These are phyloP conservation scores for Galeopsis tetrahit DNA, from an alignment of 257 asterid genomes.

Conservation along the genomic window DNA sequence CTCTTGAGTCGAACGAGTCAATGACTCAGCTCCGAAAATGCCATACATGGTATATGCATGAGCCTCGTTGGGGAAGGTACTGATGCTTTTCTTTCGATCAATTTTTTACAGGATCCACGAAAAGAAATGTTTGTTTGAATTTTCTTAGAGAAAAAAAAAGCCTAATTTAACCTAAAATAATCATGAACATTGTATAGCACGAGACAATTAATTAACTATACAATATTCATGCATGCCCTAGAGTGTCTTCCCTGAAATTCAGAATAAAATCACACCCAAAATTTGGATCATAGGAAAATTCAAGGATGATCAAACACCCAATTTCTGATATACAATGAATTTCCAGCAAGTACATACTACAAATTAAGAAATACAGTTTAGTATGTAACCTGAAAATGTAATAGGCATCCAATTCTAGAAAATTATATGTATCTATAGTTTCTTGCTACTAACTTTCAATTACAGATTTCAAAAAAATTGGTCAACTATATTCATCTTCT, in stretches of 20 bases:
- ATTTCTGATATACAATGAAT: neutral
- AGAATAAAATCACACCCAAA: neutral
- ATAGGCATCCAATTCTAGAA: neutral
- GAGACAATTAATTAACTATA: no score
- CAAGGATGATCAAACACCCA: neutral
- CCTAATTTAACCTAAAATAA: neutral
- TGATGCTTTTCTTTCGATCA: no score
- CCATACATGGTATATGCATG: no score
- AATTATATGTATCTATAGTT: neutral
- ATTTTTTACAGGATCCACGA: no score
- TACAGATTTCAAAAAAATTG: neutral
- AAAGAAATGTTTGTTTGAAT: no score
- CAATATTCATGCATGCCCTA: no score
- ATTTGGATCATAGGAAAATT: neutral
- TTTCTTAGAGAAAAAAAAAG: no score
- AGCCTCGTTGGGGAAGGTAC: no score
- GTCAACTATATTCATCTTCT: constrained; percentile 4
- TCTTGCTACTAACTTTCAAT: neutral
- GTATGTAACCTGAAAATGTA: neutral
- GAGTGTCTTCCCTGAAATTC: no score
- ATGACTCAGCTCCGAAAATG: no score
- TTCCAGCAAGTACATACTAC: neutral
- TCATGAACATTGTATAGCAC: neutral
- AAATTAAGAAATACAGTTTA: neutral
- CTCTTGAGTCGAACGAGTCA: no score